These are phyloP conservation scores for Apiotrichum montevideense DNA, from an alignment of 1,284 basidiomycete genomes.

Conservation along the genomic window DNA sequence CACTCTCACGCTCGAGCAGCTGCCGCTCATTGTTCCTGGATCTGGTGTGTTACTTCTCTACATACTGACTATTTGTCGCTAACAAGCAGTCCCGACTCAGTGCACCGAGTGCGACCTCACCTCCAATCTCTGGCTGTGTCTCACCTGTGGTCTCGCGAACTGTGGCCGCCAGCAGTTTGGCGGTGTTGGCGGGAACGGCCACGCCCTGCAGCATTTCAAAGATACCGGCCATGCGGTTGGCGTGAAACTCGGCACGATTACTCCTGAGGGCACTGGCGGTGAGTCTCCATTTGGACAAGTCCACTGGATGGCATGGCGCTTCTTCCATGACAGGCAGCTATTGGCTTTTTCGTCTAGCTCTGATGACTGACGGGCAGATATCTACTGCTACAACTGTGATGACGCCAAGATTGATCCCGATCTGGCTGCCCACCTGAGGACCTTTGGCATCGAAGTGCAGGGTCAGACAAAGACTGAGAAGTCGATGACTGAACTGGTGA, in stretches of 20 bases:
- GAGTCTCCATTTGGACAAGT: constrained; percentile 15
- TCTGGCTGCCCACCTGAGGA: constrained; percentile 65
- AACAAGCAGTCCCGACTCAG: constrained; percentile 59
- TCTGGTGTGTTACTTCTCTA: constrained; percentile 23
- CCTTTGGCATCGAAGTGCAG: constrained; percentile 82
- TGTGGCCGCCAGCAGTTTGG: constrained; percentile 87
- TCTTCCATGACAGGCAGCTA: too few relatives aligned
- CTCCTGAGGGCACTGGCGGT: constrained; percentile 87
- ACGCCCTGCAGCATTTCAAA: constrained; percentile 77
- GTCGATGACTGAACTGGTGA: constrained; percentile 88
- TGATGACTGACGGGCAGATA: constrained; percentile 51
- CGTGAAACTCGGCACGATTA: constrained; percentile 95
- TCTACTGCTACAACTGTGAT: constrained; percentile 91
- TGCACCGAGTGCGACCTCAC: constrained; percentile 73
- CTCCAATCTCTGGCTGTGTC: constrained; percentile 90
- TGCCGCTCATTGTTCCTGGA: constrained; percentile 39
- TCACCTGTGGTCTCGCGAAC: constrained; percentile 88
- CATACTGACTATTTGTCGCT: constrained; percentile 21
- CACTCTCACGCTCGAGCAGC: constrained; percentile 69
- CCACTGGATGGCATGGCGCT: neutral
- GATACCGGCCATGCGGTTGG: constrained; percentile 72
- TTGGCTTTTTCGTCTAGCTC: neutral
- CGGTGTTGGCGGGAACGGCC: constrained; percentile 80
- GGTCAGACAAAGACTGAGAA: constrained; percentile 90
- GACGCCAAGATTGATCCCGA: constrained; percentile 79